Base-by-base conservation (phyloP, 306 rosid species). In the Cucumis cinereus region DNA sequence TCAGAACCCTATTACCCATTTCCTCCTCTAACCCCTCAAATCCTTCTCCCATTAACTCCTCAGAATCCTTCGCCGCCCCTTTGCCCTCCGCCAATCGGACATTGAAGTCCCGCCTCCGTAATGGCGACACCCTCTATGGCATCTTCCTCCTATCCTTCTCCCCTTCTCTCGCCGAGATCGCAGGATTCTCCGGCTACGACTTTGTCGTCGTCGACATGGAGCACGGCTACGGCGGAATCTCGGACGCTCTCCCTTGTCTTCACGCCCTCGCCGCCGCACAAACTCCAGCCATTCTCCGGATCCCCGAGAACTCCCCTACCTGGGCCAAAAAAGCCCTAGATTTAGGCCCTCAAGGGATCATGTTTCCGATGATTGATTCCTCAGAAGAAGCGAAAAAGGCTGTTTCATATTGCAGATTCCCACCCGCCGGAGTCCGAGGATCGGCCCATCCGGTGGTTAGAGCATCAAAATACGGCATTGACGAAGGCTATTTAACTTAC, bases 301-400 rank as follows among this genome's bases (percentile, higher is more conserved):
- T 93, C 3, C 98, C 96, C 0, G 93, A 92, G 41, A 75, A 82
- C 40, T 81, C 88, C 23, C 81, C 97, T 12, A 24, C 88, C 2
- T 93, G 98, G 97, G 89, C 93, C 33, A 93, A 91, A 70, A 93
- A 90, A 13, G 92, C 96, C 33, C 91, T 92, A 15, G 97, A 92
- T 79, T 78, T 92, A n/a, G 96, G 97, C 43, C 98, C 98, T 0
- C 89, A 90, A 40, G 98, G 98, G 2, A 81, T 92, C 49, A 92
- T 92, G 96, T 88, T 93, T 47, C 92, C 96, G 3, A 86, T 94
- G 93, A 78, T 94, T 63, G 96, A 91, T n/a, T 52, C 83, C 80
- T 61, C 87, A 0, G 30, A 82, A n/a, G 81, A 54, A 11, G 97
- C 98, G 19, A 72, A 55, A 10, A 28, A 84, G 15, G 97, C 96